A percentile compares a stretch with the other conserved stretches of the same genome.
phyloP scores from a whole-genome alignment of 805 yeast genomes.

The Wickerhamiella brachini region DNA sequence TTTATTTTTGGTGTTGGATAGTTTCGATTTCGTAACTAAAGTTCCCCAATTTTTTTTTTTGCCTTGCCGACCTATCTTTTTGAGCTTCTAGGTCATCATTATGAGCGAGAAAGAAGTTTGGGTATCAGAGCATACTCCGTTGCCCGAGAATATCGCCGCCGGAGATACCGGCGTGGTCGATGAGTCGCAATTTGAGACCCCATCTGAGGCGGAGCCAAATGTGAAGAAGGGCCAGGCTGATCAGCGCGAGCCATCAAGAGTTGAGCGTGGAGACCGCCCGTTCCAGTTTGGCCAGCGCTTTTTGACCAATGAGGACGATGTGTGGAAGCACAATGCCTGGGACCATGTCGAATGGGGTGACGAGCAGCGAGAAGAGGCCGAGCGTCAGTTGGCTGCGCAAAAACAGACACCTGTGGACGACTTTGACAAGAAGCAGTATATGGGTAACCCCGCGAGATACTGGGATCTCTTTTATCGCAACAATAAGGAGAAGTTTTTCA shows the following conservation, averaged over 20 bases:
- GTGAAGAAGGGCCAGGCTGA: not conserved
- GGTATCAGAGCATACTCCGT: not conserved
- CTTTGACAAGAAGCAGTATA: slow-evolving; percentile 62
- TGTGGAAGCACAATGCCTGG: slow-evolving; percentile 89
- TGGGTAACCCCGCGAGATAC: slow-evolving; percentile 76
- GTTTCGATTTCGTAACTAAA: not conserved
- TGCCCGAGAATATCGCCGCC: not conserved
- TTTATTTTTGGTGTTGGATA: not conserved
- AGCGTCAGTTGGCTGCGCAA: slow-evolving; percentile 60
- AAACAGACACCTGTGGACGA: slow-evolving; percentile 75
- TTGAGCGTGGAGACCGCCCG: slow-evolving; percentile 67
- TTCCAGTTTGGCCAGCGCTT: slow-evolving; percentile 83
- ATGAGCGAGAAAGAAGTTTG: not conserved
- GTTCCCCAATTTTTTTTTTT: not conserved
- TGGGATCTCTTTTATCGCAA: slow-evolving; percentile 93
- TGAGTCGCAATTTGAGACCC: not conserved
- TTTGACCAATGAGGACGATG: slow-evolving; percentile 53
- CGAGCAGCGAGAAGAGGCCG: slow-evolving; percentile 66
- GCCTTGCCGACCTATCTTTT: not conserved
- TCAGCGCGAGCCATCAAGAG: slow-evolving; percentile 10
- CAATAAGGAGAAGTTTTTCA: slow-evolving; percentile 86
- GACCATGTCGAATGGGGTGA: slow-evolving; percentile 98
- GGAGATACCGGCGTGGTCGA: not conserved
- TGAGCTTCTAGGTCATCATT: not conserved
- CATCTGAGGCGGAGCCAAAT: not conserved